phyloP scores from a whole-genome alignment of 495 filamentous ascomycete genomes.

The Rhypophila decipiens region DNA sequence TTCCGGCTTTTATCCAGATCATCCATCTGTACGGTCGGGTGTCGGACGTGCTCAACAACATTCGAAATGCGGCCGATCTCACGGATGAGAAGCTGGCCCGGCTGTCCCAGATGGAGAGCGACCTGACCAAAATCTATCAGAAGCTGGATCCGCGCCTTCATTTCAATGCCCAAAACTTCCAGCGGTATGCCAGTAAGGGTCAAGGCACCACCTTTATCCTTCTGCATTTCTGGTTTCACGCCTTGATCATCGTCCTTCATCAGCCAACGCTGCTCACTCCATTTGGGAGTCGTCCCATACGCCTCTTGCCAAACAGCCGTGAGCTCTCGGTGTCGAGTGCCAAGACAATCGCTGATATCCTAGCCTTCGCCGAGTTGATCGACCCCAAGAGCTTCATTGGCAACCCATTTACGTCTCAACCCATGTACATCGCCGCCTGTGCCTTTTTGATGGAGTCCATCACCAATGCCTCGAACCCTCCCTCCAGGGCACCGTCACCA shows the following conservation, averaged over 20 bases:
- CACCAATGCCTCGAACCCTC: conserved; percentile 50
- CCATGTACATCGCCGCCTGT: conserved; percentile 83
- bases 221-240: conserved; percentile 89
- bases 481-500: conserved; percentile 47
- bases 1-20: conserved; percentile 71
- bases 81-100: conserved; percentile 63
- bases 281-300: conserved; percentile 59
- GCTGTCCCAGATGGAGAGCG: conserved; percentile 66
- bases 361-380: conserved; percentile 70
- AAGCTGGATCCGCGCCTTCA: conserved; percentile 62
- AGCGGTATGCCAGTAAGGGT: conserved; percentile 65
- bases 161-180: conserved; percentile 75
- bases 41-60: conserved; percentile 77
- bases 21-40: conserved; percentile 78
- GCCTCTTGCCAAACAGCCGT: conserved; percentile 67
- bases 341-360: conserved; percentile 81
- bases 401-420: conserved; percentile 83
- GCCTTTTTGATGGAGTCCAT: conserved; percentile 77
- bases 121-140: conserved; percentile 74
- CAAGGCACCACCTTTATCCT: conserved; percentile 80
- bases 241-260: conserved; percentile 75
- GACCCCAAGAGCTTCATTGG: conserved; percentile 75
- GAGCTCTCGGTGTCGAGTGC: conserved; percentile 83
- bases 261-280: conserved; percentile 74
- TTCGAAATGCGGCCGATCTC: conserved; percentile 66